Percentiles rank a stretch among this genome's conserved stretches.
These are phyloP conservation scores for Trichoderma hamatum DNA, from an alignment of 2,329 filamentous ascomycete genomes.

Conservation along the genomic window DNA sequence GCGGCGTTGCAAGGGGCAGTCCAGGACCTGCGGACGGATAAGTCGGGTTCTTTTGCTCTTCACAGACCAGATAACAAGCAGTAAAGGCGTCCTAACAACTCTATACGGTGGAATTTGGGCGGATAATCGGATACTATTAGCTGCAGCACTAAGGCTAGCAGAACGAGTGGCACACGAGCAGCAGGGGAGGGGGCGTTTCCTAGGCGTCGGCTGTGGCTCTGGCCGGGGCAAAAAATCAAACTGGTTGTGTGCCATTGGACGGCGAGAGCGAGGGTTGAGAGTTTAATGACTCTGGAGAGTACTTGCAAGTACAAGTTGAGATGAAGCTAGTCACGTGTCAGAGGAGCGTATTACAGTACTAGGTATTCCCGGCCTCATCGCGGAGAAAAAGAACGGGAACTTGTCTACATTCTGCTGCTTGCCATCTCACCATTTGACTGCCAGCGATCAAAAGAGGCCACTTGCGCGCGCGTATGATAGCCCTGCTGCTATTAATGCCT, in stretches of 20 bases:
- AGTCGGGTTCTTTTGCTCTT: slow-evolving; percentile 24
- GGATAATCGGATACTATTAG: not conserved
- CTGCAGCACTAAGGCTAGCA: not conserved
- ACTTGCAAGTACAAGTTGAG: not conserved
- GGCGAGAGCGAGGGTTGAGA: not conserved
- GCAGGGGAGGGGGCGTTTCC: not conserved
- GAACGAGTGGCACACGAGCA: not conserved
- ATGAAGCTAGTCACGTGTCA: not conserved
- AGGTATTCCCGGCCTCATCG: slow-evolving; percentile 3
- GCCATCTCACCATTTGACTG: not conserved
- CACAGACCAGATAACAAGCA: slow-evolving; percentile 8
- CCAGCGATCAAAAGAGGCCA: not conserved
- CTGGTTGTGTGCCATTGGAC: not conserved
- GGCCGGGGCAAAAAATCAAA: not conserved
- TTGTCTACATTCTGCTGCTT: not conserved
- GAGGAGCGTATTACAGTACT: not conserved
- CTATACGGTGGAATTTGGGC: slow-evolving; percentile 9
- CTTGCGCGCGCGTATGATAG: not conserved
- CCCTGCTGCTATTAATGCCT: not conserved
- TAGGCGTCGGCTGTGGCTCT: not conserved
- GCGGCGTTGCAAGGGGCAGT: not conserved
- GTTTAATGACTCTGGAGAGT: not conserved
- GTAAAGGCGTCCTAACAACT: slow-evolving; percentile 7
- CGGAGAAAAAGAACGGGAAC: not conserved
- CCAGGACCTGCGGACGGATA: slow-evolving; percentile 11